phyloP scores from a whole-genome alignment of 2,329 filamentous ascomycete species.

The Phoma sp. region DNA sequence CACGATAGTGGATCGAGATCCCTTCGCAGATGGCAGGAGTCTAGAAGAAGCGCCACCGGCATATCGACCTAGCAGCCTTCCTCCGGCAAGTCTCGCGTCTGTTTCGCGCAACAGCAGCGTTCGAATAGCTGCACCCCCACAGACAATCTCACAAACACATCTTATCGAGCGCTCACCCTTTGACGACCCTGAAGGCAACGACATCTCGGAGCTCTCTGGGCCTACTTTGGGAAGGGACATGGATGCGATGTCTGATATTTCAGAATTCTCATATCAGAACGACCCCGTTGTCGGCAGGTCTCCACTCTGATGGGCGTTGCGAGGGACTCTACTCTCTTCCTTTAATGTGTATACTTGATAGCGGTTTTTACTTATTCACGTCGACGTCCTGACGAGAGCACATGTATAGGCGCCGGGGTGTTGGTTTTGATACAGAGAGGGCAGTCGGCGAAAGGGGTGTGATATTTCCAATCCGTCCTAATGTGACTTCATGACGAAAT shows the following conservation, averaged over 20 bases:
- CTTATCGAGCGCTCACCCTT: constrained; percentile 43
- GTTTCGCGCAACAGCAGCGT: constrained; percentile 44
- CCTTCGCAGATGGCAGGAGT: constrained; percentile 40
- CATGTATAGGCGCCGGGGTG: constrained; percentile 2
- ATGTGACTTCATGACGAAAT: constrained; percentile 27
- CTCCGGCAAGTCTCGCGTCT: constrained; percentile 34
- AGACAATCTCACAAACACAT: constrained; percentile 28
- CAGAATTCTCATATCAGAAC: constrained; percentile 42
- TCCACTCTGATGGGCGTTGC: constrained; percentile 9
- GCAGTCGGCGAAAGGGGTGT: constrained; percentile 3
- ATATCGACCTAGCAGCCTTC: constrained; percentile 44
- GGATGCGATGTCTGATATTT: constrained; percentile 39
- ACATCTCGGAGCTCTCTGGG: constrained; percentile 37
- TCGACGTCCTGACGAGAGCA: constrained; percentile 1
- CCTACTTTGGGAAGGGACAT: constrained; percentile 22
- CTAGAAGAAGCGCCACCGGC: constrained; percentile 45
- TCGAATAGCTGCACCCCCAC: constrained; percentile 21
- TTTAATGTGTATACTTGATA: constrained; percentile 6
- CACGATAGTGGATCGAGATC: constrained; percentile 30
- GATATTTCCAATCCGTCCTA: constrained; percentile 11
- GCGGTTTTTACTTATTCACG: background rate
- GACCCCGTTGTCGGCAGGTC: constrained; percentile 31
- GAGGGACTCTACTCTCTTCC: background rate
- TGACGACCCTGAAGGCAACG: constrained; percentile 41
- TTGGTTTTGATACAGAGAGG: background rate